Conservation (phyloP, 2,329 filamentous ascomycete genomes). For the Bipolaris cookei region DNA sequence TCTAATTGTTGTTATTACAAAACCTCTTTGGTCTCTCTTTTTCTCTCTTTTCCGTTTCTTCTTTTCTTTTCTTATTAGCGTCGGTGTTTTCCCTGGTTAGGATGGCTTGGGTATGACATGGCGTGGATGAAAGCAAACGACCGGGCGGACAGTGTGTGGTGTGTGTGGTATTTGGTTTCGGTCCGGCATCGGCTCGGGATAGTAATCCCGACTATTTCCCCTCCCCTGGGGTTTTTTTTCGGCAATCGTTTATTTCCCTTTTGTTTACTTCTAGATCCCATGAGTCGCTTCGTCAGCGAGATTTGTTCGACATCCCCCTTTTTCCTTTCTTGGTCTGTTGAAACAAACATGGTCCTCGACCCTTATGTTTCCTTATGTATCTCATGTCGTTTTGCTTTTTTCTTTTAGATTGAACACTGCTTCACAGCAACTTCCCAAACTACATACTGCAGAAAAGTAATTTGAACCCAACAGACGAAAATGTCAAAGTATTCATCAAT, state of each 20-base stretch:
- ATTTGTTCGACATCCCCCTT: no score
- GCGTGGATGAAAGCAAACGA: neutral
- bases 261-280: neutral
- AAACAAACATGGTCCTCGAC: no score
- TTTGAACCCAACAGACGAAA: no score
- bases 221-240: neutral
- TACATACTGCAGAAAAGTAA: no score
- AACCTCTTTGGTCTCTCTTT: neutral
- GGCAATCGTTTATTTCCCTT: neutral
- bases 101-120: neutral
- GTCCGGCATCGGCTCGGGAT: slow-evolving; percentile 1
- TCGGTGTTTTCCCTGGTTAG: slow-evolving; percentile 2
- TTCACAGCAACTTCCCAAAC: no score
- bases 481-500: no score
- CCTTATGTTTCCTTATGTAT: no score
- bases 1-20: neutral
- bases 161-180: slow-evolving; percentile 1
- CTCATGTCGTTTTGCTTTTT: no score
- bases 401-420: no score
- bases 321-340: no score
- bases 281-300: neutral
- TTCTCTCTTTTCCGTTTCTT: neutral
- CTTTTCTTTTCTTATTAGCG: slow-evolving; percentile 10
- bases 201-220: neutral
- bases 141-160: neutral